These are phyloP conservation scores for Sporothrix sp. DNA, from an alignment of 2,329 filamentous ascomycete species.

Conservation along the genomic window DNA sequence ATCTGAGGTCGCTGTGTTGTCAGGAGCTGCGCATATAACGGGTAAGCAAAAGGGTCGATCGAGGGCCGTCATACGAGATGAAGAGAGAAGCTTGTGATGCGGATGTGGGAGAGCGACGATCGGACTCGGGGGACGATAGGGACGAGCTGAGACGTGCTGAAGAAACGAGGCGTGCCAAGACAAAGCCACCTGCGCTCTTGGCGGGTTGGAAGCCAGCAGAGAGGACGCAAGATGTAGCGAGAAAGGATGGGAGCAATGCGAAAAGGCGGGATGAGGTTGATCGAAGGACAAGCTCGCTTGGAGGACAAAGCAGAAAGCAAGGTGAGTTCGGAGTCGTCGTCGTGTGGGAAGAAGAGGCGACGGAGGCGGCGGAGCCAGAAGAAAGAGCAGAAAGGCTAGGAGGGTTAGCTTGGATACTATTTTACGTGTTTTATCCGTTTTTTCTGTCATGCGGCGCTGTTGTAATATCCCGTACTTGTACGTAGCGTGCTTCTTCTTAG, in stretches of 20 bases:
- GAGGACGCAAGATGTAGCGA: too few relatives aligned
- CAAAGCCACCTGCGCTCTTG: too few relatives aligned
- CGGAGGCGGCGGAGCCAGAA: neutral
- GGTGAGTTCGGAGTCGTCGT: neutral
- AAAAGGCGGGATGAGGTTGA: neutral
- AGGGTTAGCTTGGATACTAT: neutral
- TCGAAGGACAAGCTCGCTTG: neutral
- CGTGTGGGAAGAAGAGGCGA: neutral
- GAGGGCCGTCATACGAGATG: neutral
- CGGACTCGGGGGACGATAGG: too few relatives aligned
- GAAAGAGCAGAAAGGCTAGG: neutral
- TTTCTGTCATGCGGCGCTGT: neutral
- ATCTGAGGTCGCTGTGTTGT: too few relatives aligned
- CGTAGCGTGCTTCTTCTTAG: neutral
- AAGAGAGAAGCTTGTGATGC: neutral
- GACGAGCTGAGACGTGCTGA: too few relatives aligned
- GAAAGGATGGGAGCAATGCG: too few relatives aligned
- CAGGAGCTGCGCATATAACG: too few relatives aligned
- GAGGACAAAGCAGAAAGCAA: neutral
- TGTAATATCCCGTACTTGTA: neutral
- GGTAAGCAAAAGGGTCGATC: too few relatives aligned
- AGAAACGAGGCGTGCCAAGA: neutral
- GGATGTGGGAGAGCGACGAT: too few relatives aligned
- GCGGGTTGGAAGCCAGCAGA: too few relatives aligned
- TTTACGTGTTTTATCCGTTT: slow-evolving; percentile 7